Conservation (phyloP, 2,329 filamentous ascomycete genomes). For the Raffaelea ambrosiae region DNA sequence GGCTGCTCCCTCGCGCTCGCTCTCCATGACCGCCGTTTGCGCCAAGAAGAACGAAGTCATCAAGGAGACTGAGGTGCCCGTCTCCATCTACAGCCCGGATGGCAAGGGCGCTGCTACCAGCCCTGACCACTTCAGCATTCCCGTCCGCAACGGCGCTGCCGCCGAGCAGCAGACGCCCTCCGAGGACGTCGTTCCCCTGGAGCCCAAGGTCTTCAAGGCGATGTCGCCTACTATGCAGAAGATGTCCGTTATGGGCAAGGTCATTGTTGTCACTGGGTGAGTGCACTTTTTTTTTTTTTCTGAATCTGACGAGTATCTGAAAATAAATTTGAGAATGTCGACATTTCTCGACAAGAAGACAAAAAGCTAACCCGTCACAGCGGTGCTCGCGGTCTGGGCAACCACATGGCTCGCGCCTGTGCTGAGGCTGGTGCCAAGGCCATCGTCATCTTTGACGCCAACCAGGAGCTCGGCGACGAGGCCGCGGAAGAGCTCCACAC, state of each 20-base stretch:
- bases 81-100: conserved; percentile 43
- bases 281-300: conserved; percentile 15
- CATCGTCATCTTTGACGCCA: conserved; percentile 68
- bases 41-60: conserved; percentile 34
- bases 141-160: conserved; percentile 24
- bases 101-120: conserved; percentile 32
- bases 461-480: conserved; percentile 64
- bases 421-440: conserved; percentile 68
- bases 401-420: conserved; percentile 70
- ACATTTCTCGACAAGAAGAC: not conserved
- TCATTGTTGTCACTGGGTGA: conserved; percentile 64
- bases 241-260: conserved; percentile 62
- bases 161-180: conserved; percentile 31
- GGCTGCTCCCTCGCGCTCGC: conserved; percentile 20
- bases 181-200: conserved; percentile 44
- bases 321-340: too few species aligned
- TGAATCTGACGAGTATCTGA: too few species aligned
- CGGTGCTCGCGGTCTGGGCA: conserved; percentile 68
- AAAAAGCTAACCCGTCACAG: conserved; percentile 30
- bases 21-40: conserved; percentile 25
- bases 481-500: conserved; percentile 61
- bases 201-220: conserved; percentile 41
- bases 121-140: conserved; percentile 46
- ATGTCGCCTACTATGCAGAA: conserved; percentile 59
- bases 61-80: conserved; percentile 48